These are phyloP conservation scores for Neocucurbitaria cava DNA, from an alignment of 2,329 filamentous ascomycete genomes.

Conservation along the genomic window DNA sequence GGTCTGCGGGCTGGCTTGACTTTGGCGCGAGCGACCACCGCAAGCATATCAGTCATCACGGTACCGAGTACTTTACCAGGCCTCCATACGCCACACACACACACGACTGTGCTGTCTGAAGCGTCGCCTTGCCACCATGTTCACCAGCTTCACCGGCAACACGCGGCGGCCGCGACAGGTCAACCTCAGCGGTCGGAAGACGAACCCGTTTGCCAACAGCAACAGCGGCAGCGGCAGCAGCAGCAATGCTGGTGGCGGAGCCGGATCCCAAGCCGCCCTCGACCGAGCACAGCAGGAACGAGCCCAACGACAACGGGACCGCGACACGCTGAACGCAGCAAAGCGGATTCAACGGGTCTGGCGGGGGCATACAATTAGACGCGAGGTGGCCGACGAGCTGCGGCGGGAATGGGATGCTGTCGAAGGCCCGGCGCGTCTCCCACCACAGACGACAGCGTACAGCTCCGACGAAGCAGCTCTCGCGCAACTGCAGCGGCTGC, in stretches of 20 bases:
- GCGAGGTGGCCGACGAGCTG: constrained; percentile 62
- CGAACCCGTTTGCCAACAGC: constrained; percentile 72
- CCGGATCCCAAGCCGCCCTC: constrained; percentile 77
- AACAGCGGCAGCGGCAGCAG: constrained; percentile 60
- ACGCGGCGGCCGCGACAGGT: constrained; percentile 88
- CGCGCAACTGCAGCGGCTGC: constrained; percentile 50
- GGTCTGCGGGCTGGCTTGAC: not conserved
- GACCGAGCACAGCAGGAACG: constrained; percentile 88
- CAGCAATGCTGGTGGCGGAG: constrained; percentile 58
- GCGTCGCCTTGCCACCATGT: constrained; percentile 76
- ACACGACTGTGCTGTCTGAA: not conserved
- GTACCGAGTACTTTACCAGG: no score
- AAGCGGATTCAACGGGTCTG: constrained; percentile 79
- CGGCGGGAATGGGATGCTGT: constrained; percentile 43
- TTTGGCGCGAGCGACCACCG: no score
- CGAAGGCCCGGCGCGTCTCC: constrained; percentile 24
- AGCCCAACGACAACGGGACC: constrained; percentile 78
- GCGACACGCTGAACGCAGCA: constrained; percentile 76
- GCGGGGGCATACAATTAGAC: constrained; percentile 76
- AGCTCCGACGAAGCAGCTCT: constrained; percentile 48
- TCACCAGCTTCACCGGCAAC: constrained; percentile 87
- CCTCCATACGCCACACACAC: no score
- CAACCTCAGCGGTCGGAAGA: constrained; percentile 85
- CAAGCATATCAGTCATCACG: no score
- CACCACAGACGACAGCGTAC: constrained; percentile 37